Conservation (phyloP, 495 filamentous ascomycete genomes). For the Monascus purpureus region DNA sequence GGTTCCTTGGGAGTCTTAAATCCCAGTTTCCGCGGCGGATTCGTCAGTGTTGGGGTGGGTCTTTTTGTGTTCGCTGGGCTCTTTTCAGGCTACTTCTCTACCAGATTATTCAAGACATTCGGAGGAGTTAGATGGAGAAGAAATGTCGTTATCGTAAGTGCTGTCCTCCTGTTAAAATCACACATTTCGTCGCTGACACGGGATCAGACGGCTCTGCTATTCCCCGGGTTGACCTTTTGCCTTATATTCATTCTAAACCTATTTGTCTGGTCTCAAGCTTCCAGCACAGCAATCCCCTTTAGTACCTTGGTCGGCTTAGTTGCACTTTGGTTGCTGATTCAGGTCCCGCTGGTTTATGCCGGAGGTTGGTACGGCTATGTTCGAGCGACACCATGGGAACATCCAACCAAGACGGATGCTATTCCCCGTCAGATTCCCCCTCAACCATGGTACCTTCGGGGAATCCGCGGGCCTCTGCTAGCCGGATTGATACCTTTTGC, state of each 20-base stretch:
- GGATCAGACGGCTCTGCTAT: constrained; percentile 55
- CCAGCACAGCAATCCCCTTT: constrained; percentile 82
- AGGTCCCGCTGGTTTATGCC: constrained; percentile 76
- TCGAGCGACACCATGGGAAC: constrained; percentile 57
- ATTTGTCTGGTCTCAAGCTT: constrained; percentile 89
- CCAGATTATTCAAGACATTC: constrained; percentile 75
- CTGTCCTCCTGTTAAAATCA: background rate
- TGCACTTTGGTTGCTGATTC: constrained; percentile 76
- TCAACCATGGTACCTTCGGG: constrained; percentile 68
- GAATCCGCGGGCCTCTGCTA: constrained; percentile 46
- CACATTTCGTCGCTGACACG: constrained; percentile 8
- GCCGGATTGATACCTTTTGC: constrained; percentile 82
- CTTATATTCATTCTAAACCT: constrained; percentile 78
- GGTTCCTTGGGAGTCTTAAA: constrained; percentile 76
- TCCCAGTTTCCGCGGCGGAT: constrained; percentile 84
- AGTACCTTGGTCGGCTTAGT: constrained; percentile 66
- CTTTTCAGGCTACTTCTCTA: constrained; percentile 89
- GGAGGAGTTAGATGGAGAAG: constrained; percentile 65
- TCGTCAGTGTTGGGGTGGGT: constrained; percentile 74
- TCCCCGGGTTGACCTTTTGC: constrained; percentile 70
- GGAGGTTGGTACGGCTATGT: constrained; percentile 73
- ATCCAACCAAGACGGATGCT: constrained; percentile 70
- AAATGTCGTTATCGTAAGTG: constrained; percentile 56
- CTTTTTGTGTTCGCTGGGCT: constrained; percentile 80
- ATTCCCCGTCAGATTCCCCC: constrained; percentile 63